phyloP scores from a whole-genome alignment of 2,329 filamentous ascomycete genomes.

The Aspergillus intermedius region DNA sequence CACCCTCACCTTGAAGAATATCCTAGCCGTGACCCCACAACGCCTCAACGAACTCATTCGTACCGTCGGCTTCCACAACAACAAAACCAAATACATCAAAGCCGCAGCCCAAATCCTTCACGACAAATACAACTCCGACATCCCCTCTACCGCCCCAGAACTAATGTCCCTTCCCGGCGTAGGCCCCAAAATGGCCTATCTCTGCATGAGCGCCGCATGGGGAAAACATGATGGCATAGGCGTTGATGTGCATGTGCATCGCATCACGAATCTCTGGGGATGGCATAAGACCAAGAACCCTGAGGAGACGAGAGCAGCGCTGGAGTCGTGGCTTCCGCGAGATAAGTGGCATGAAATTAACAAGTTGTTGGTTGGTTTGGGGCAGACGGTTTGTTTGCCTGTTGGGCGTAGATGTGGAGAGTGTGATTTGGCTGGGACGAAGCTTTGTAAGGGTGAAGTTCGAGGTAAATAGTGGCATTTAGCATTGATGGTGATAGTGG shows the following conservation, averaged over 20 bases:
- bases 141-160: conserved; percentile 69
- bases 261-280: conserved; percentile 89
- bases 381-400: conserved; percentile 78
- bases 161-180: conserved; percentile 76
- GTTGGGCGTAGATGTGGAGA: conserved; percentile 75
- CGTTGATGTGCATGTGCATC: conserved; percentile 90
- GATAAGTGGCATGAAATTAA: conserved; percentile 93
- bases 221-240: conserved; percentile 70
- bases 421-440: conserved; percentile 69
- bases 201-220: conserved; percentile 75
- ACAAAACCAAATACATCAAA: conserved; percentile 82
- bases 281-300: conserved; percentile 79
- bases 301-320: conserved; percentile 68
- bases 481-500: no score
- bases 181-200: conserved; percentile 89
- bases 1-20: conserved; percentile 65
- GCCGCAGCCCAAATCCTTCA: conserved; percentile 65
- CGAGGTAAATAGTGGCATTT: no score
- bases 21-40: conserved; percentile 63
- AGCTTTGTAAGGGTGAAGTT: conserved; percentile 69
- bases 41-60: conserved; percentile 68
- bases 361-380: conserved; percentile 76
- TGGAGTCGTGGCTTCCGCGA: conserved; percentile 75
- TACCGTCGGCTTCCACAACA: conserved; percentile 89
- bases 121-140: conserved; percentile 66